These are phyloP conservation scores for Dactylellina sp. DNA, from an alignment of 2,329 filamentous ascomycete species.

Conservation along the genomic window DNA sequence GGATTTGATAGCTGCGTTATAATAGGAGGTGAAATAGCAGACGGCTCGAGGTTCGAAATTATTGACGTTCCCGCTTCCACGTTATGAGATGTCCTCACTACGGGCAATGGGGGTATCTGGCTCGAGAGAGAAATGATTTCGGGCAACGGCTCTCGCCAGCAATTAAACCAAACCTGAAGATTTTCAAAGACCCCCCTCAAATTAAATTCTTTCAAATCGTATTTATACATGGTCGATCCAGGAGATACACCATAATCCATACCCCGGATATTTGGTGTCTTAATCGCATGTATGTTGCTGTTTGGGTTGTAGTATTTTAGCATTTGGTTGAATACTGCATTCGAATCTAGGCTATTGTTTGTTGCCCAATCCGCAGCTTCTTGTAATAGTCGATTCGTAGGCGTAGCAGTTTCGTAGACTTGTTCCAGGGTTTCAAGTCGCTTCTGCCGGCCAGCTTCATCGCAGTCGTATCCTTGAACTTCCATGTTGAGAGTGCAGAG, in stretches of 20 bases:
- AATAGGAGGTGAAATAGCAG: no score
- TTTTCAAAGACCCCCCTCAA: neutral
- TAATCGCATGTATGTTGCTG: neutral
- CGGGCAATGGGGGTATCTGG: neutral
- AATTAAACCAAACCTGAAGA: slow-evolving; percentile 5
- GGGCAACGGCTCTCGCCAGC: slow-evolving; percentile 3
- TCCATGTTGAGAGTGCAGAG: neutral
- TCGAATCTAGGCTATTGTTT: neutral
- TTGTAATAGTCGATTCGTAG: neutral
- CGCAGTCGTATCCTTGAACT: neutral
- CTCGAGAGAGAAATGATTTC: neutral
- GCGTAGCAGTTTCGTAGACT: neutral
- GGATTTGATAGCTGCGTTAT: no score
- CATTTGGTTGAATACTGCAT: neutral
- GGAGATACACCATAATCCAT: neutral
- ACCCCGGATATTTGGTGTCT: neutral
- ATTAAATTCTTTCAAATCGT: slow-evolving; percentile 1
- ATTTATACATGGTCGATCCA: neutral
- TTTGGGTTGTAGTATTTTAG: slow-evolving; percentile 6
- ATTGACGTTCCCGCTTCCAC: neutral
- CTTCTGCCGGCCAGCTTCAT: neutral
- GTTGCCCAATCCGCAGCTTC: slow-evolving; percentile 1
- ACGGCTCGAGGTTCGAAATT: neutral
- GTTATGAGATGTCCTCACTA: neutral
- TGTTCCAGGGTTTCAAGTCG: neutral